A percentile compares a stretch with the other conserved stretches of the same genome.
These are phyloP conservation scores for Suillus subluteus DNA, from an alignment of 768 basidiomycete species.

Conservation along the genomic window DNA sequence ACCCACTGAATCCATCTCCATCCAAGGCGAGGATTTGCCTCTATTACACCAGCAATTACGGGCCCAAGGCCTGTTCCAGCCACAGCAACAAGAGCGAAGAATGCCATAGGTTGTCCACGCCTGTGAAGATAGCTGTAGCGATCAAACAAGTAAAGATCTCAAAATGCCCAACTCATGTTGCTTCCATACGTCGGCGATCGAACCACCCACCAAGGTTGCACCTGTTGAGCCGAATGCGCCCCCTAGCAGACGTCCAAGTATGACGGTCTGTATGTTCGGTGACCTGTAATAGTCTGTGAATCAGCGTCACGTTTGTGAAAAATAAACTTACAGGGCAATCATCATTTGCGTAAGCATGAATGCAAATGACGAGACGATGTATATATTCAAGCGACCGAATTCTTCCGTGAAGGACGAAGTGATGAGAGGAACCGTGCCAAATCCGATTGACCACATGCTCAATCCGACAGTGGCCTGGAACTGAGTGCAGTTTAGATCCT, in stretches of 20 bases:
- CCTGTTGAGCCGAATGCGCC: slow-evolving; percentile 65
- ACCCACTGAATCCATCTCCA: slow-evolving; percentile 88
- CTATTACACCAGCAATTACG: slow-evolving; percentile 61
- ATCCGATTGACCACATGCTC: slow-evolving; percentile 57
- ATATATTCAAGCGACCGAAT: slow-evolving; percentile 62
- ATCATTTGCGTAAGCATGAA: slow-evolving; percentile 54
- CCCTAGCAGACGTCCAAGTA: slow-evolving; percentile 60
- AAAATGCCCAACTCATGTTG: slow-evolving; percentile 49
- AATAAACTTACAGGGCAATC: slow-evolving; percentile 23
- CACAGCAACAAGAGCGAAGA: slow-evolving; percentile 63
- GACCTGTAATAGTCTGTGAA: slow-evolving; percentile 22
- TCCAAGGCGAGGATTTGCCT: slow-evolving; percentile 53
- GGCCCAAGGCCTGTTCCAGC: slow-evolving; percentile 65
- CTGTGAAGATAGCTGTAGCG: slow-evolving; percentile 3
- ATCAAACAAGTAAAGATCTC: neutral
- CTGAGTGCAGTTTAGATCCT: slow-evolving; percentile 42
- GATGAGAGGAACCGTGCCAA: slow-evolving; percentile 59
- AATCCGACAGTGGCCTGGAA: slow-evolving; percentile 49
- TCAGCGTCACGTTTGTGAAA: neutral
- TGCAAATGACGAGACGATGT: slow-evolving; percentile 49
- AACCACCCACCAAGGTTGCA: slow-evolving; percentile 69
- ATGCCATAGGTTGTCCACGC: slow-evolving; percentile 64
- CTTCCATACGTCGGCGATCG: slow-evolving; percentile 66
- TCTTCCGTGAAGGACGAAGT: slow-evolving; percentile 71
- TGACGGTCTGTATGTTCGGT: slow-evolving; percentile 54